These are phyloP conservation scores for Wakefieldia striispora DNA, from an alignment of 768 basidiomycete genomes.

Conservation along the genomic window DNA sequence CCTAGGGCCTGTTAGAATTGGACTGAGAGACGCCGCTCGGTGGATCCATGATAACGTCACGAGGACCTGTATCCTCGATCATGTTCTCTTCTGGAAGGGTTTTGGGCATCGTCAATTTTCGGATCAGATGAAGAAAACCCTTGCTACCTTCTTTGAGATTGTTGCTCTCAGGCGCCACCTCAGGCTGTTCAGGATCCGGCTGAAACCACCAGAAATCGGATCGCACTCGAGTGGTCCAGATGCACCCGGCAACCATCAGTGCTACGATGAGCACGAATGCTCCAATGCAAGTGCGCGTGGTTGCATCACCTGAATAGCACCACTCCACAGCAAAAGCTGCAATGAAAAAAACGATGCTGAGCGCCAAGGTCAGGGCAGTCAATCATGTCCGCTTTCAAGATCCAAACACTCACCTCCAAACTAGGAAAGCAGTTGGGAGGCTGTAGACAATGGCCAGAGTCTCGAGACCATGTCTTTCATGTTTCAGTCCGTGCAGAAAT, in stretches of 20 bases:
- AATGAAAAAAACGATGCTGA: conserved; percentile 31
- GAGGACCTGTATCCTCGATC: too few species aligned
- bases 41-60: too few species aligned
- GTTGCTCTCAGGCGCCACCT: neutral
- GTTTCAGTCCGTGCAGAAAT: conserved; percentile 18
- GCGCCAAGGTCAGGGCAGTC: neutral
- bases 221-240: conserved; percentile 29
- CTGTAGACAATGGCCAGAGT: conserved; percentile 53
- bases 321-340: conserved; percentile 27
- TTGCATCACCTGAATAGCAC: conserved; percentile 7
- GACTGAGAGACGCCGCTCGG: too few species aligned
- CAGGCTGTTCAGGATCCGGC: conserved; percentile 8
- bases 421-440: conserved; percentile 52
- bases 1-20: too few species aligned
- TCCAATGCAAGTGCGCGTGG: conserved; percentile 29
- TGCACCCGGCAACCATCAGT: conserved; percentile 43
- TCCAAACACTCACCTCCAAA: conserved; percentile 52
- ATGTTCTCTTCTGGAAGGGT: too few species aligned
- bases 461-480: conserved; percentile 42
- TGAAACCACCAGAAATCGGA: conserved; percentile 27
- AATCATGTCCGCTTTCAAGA: neutral
- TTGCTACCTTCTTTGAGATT: neutral
- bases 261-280: conserved; percentile 26
- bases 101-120: too few species aligned
- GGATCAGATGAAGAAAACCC: too few species aligned